Evolutionary conservation across 1,284 basidiomycete species (phyloP).

Genomic region (Cutaneotrichosporon sp.): DNA sequence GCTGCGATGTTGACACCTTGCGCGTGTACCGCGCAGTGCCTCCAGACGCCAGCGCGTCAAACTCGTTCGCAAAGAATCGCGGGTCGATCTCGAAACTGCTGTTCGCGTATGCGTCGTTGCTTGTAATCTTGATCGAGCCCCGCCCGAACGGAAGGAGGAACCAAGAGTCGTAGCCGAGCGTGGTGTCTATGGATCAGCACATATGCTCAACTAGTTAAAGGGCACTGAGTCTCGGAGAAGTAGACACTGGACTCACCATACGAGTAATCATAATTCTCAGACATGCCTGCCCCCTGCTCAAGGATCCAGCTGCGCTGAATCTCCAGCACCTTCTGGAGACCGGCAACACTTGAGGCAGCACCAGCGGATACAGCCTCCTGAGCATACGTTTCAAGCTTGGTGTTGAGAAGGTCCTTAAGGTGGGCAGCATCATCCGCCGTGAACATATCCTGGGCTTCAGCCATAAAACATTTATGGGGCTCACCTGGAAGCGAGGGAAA

Average conservation of each 20-base stretch:
- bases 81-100: conserved; percentile 34
- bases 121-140: conserved; percentile 37
- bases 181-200: not conserved
- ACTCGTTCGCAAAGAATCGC: conserved; percentile 43
- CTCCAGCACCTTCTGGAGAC: conserved; percentile 29
- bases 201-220: too few relatives aligned
- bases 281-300: conserved; percentile 33
- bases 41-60: conserved; percentile 27
- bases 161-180: conserved; percentile 45
- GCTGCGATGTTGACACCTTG: conserved; percentile 13
- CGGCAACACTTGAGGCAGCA: conserved; percentile 28
- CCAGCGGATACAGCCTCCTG: conserved; percentile 37
- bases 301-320: conserved; percentile 45
- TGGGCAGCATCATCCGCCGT: conserved; percentile 19
- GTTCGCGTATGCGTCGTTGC: conserved; percentile 31
- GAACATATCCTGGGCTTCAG: conserved; percentile 22
- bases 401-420: conserved; percentile 22
- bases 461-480: not conserved
- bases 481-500: conserved; percentile 31
- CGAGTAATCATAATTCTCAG: conserved; percentile 39
- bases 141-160: conserved; percentile 44
- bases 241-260: conserved; percentile 16
- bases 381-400: conserved; percentile 36
- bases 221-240: not conserved
- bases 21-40: conserved; percentile 23